Evolutionary conservation across 2,329 filamentous ascomycete species (phyloP).

Genomic region (Akanthomyces dipterigenus): DNA sequence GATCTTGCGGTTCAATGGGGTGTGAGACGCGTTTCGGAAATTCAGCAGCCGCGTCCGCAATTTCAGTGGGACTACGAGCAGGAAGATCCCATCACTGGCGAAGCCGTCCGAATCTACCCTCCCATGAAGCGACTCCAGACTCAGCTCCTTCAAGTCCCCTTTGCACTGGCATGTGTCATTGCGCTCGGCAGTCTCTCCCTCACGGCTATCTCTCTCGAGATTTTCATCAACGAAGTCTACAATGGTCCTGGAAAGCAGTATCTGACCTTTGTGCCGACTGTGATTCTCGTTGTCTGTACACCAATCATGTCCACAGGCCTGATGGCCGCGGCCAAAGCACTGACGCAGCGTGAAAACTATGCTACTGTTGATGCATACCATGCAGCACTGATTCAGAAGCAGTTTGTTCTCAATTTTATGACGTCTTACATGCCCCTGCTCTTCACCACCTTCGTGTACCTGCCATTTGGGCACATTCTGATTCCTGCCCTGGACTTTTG

Average conservation of each 20-base stretch:
- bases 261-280: constrained; percentile 78
- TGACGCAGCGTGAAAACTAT: constrained; percentile 88
- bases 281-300: constrained; percentile 74
- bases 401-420: constrained; percentile 95
- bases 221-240: constrained; percentile 94
- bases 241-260: constrained; percentile 80
- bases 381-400: constrained; percentile 79
- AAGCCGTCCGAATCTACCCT: constrained; percentile 69
- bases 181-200: constrained; percentile 77
- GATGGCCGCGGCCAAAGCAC: constrained; percentile 64
- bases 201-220: constrained; percentile 83
- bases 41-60: constrained; percentile 69
- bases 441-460: constrained; percentile 88
- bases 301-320: constrained; percentile 72
- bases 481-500: constrained; percentile 84
- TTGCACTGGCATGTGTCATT: constrained; percentile 65
- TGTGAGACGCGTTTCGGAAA: constrained; percentile 73
- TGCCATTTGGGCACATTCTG: constrained; percentile 79
- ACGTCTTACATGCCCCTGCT: constrained; percentile 91
- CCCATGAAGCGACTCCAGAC: constrained; percentile 66
- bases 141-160: constrained; percentile 77
- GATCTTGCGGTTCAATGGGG: constrained; percentile 86
- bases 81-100: constrained; percentile 75
- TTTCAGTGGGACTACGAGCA: constrained; percentile 74
- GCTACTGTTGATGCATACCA: constrained; percentile 78